These are phyloP conservation scores for Isoetes engelmannii DNA, from an alignment of 83 land plant genomes.

Conservation along the genomic window DNA sequence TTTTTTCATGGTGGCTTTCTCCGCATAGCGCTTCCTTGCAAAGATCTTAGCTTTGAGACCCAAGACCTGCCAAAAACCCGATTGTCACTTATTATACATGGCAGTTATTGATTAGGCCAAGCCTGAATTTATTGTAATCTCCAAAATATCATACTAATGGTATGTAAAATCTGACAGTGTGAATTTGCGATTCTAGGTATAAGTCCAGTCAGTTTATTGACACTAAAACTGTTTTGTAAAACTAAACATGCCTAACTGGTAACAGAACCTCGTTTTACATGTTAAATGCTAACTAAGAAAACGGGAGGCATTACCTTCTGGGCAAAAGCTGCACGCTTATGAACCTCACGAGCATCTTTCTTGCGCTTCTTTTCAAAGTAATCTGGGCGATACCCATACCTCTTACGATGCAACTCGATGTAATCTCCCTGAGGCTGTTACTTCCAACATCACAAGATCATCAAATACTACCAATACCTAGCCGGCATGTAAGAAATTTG, in stretches of 20 bases:
- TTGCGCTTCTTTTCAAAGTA: conserved; percentile 94
- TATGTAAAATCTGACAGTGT: too few relatives aligned
- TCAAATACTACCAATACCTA: too few relatives aligned
- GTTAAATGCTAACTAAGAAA: conserved; percentile 7
- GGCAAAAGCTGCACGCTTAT: conserved; percentile 74
- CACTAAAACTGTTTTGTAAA: neutral
- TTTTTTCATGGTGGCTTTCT: conserved; percentile 96
- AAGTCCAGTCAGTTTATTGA: neutral
- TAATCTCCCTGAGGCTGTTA: conserved; percentile 98
- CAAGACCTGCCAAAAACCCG: conserved; percentile 70
- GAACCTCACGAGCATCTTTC: conserved; percentile 89
- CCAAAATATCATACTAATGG: too few relatives aligned
- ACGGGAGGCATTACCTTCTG: conserved; percentile 53
- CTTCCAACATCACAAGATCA: conserved; percentile 8
- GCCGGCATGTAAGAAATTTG: too few relatives aligned
- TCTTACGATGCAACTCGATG: conserved; percentile 82
- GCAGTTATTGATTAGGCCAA: too few relatives aligned
- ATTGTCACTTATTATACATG: too few relatives aligned
- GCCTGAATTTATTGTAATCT: too few relatives aligned
- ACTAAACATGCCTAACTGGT: neutral
- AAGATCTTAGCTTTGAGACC: conserved; percentile 98
- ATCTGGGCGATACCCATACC: conserved; percentile 89
- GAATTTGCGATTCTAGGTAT: too few relatives aligned
- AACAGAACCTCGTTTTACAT: neutral
- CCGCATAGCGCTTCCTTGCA: conserved; percentile 87